Evolutionary conservation across 331 rosid genomes (phyloP).

Genomic region (Pyrus hybrid): DNA sequence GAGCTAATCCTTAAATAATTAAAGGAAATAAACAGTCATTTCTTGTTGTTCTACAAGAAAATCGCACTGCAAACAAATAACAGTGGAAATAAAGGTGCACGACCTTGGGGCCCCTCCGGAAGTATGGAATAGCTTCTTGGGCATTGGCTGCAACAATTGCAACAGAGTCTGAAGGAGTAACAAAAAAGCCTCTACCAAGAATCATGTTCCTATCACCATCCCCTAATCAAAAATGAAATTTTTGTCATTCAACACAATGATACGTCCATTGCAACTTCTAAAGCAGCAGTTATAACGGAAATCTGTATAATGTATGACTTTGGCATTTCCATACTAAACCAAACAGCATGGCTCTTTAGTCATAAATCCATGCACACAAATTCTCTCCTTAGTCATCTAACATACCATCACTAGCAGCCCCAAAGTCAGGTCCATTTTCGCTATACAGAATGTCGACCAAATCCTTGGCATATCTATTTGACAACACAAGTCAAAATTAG

Average conservation of each 20-base stretch:
- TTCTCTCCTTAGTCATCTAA: constrained; percentile 9
- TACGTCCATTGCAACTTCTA: not conserved
- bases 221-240: constrained; percentile 35
- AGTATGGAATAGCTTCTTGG: constrained; percentile 81
- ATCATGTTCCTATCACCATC: constrained; percentile 99
- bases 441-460: constrained; percentile 67
- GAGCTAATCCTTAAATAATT: constrained; percentile 72
- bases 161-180: constrained; percentile 97
- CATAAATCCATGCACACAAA: not conserved
- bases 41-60: not conserved
- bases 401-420: constrained; percentile 99
- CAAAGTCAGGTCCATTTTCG: constrained; percentile 89
- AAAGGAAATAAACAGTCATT: not conserved
- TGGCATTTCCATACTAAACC: not conserved
- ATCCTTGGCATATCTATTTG: constrained; percentile 86
- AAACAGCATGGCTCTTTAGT: not conserved
- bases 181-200: constrained; percentile 76
- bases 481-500: constrained; percentile 17
- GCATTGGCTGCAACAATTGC: constrained; percentile 97
- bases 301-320: not conserved
- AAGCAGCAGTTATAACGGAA: not conserved
- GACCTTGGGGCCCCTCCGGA: constrained; percentile 66
- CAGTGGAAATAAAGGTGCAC: not conserved
- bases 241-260: not conserved
- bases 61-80: not conserved